These are phyloP conservation scores for Xylariaceae sp. DNA, from an alignment of 2,329 filamentous ascomycete genomes.

Conservation along the genomic window DNA sequence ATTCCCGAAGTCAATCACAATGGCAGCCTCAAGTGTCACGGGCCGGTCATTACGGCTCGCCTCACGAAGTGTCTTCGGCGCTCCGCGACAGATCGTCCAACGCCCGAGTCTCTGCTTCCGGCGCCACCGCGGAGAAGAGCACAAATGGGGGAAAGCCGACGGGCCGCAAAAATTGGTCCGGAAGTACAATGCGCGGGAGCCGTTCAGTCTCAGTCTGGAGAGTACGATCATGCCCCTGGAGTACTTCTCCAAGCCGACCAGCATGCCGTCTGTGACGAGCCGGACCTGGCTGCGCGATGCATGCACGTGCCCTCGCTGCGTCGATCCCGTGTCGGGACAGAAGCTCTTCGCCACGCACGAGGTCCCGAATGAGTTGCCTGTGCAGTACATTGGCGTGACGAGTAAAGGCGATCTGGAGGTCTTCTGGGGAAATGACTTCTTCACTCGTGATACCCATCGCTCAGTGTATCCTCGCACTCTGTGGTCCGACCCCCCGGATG, in stretches of 20 bases:
- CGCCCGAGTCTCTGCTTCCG: background rate
- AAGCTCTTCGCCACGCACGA: slow-evolving; percentile 62
- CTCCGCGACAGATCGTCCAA: background rate
- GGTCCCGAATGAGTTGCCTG: slow-evolving; percentile 44
- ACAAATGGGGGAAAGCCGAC: background rate
- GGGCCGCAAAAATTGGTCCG: background rate
- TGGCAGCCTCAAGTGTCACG: background rate
- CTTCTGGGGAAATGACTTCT: slow-evolving; percentile 51
- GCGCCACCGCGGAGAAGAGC: background rate
- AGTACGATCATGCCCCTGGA: background rate
- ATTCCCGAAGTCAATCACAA: background rate
- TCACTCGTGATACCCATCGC: slow-evolving; percentile 26
- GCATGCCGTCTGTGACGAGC: background rate
- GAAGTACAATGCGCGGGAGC: background rate
- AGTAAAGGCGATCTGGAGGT: slow-evolving; percentile 48
- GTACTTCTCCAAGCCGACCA: background rate
- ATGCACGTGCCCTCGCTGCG: slow-evolving; percentile 52
- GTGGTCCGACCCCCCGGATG: background rate
- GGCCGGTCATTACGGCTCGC: background rate
- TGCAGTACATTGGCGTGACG: slow-evolving; percentile 31
- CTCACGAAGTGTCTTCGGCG: background rate
- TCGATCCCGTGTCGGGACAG: slow-evolving; percentile 55
- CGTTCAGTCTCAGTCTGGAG: background rate
- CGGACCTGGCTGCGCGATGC: slow-evolving; percentile 48
- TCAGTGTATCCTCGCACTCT: slow-evolving; percentile 33